Base-by-base conservation (phyloP, 164 flowering plant genomes). In the Houttuynia cordata region DNA sequence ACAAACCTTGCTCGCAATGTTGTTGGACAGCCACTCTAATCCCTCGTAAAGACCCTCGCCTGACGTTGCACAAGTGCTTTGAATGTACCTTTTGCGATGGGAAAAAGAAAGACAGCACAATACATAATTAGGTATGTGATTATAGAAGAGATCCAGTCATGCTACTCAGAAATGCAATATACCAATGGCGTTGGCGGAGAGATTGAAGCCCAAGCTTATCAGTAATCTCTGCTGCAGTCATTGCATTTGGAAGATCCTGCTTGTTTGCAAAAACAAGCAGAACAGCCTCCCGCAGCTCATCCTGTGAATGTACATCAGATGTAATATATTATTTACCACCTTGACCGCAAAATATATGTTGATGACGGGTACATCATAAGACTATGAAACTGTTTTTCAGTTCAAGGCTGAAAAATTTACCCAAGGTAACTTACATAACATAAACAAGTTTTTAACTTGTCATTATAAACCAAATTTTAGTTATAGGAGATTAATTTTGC, bases 201-300 rank as follows among this genome's bases (percentile, higher is more conserved):
- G 98, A 92, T 65, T 89, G 96, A 62, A 89, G 91, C 4, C 96
- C 98, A 67, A 92, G 96, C 82, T 87, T 89, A 64, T 92, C 98
- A 67, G 98, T 92, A 37, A 92, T 89, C 75, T 92, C 98, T 52
- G 98, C 98, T 68, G 98, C 98, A 77, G 90, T 92, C 98, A 92
- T 92, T 65, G 98, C 98, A 79, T 92, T 92, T 1, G 98, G 98
- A 74, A 92, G 96, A 86, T 92, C 98, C 73, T 92, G 98, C 68
- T 92, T 92, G 96, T 92, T 92, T 41, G 98, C 98, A 78, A 92
- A 92, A 25, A 92, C 98, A 70, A 92, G 97, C 77, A 92, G 58
- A 57, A 92, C 98, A 24, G 98, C 97, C 74, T 92, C 98, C 24
- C 97, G 85, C 67, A 92, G 79, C 75, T 92, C 98, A 82, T 92